Base-by-base conservation (phyloP, 2,329 filamentous ascomycete genomes). In the Trichoderma sp. region DNA sequence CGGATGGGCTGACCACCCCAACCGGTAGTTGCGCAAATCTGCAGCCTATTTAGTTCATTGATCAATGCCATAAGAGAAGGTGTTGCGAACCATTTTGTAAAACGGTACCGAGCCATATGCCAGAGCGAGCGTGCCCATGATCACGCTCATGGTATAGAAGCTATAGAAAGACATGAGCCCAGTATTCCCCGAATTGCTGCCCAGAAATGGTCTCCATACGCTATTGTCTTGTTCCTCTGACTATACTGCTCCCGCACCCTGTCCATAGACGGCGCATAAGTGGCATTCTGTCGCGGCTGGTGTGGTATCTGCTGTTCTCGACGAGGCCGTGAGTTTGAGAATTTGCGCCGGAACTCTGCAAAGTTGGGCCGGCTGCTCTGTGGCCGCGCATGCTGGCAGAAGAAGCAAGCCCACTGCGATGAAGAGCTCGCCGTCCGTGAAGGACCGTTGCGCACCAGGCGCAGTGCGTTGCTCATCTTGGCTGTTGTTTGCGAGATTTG, bases 1-100 rank as follows among this genome's bases (percentile, higher is more conserved):
- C 94, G 93, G 74, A 98, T 89, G 36, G 95, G 95, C 80, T 97
- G 94, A 53, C 95, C 95, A 77, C 94, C 94, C 94, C 94, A 98
- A 77, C 95, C 93, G 13, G 92, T 95, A 17, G 92, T 93, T 83
- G 92, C 90, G 83, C 93, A 95, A 78, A 95, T 94, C 90, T 77
- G 20, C 13, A 68, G 36, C 23, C 13, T 20, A n/a, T n/a, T 64
- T 39, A 71, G 71, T 39, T 11, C 11, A 53, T 47, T 61, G 30
- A 43, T 47, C 77, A 65, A 53, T 12, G 23, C 28, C 32, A 43
- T 39, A n/a, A 15, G 11, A 1, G 20, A 12, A 1, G 1, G 5
- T 15, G 0, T 17, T 20, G 6, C 57, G 20, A 80, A 93, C 92
- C 91, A 94, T 95, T 81, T 95, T 95, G 82, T 97, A 97, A 80